A percentile compares a stretch with the other conserved stretches of the same genome.
Conservation (phyloP, 78 protist genomes). For the Pigoraptor vietnamica region DNA sequence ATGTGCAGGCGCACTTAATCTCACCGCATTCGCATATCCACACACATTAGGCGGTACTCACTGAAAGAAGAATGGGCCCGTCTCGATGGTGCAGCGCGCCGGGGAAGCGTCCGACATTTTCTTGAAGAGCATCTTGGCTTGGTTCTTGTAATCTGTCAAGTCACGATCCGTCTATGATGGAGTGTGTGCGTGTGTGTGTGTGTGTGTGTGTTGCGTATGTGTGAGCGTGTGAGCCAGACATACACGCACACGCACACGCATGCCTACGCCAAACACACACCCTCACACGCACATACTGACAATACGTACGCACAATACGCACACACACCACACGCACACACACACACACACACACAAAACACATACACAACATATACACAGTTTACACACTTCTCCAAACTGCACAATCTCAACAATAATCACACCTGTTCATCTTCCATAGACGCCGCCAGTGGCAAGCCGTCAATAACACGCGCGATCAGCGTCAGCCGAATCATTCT, state of each 20-base stretch:
- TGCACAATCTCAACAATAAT: no score
- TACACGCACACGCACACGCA: not conserved
- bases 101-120: not conserved
- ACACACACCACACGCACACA: no score
- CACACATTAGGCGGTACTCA: not conserved
- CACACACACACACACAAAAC: no score
- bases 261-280: not conserved
- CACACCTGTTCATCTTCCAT: conserved; percentile 28
- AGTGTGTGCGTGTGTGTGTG: not conserved
- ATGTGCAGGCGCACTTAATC: no score
- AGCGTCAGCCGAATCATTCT: conserved; percentile 13
- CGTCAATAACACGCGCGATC: conserved; percentile 37
- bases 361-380: no score
- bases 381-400: no score
- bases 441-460: conserved; percentile 37
- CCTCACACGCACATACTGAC: not conserved
- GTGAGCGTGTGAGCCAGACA: no score
- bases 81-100: conserved; percentile 8
- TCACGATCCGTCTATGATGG: not conserved
- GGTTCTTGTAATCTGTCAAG: conserved; percentile 13
- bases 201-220: no score
- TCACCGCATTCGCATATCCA: not conserved
- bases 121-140: conserved; percentile 37
- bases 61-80: conserved; percentile 24
- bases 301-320: no score